Conservation (phyloP, 2,329 filamentous ascomycete species). For the Ascochyta viciae-villosae region DNA sequence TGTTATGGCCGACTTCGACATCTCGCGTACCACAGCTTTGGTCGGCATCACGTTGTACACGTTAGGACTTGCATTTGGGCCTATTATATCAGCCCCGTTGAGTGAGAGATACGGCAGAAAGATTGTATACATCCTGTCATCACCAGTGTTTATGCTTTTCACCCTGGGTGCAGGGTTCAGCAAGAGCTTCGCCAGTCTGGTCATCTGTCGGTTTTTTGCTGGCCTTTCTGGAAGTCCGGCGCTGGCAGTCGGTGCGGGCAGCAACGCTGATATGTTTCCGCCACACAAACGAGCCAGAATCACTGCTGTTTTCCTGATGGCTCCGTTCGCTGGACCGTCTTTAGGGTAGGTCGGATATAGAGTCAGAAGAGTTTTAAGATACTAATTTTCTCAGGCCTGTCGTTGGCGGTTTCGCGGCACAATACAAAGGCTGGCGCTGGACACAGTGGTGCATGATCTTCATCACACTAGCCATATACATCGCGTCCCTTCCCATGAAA, state of each 20-base stretch:
- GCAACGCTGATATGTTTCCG: constrained; percentile 50
- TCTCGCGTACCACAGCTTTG: constrained; percentile 64
- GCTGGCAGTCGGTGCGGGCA: constrained; percentile 53
- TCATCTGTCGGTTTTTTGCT: constrained; percentile 71
- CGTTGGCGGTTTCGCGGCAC: constrained; percentile 53
- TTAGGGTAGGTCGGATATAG: constrained; percentile 37
- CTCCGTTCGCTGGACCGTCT: constrained; percentile 51
- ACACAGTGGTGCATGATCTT: constrained; percentile 55
- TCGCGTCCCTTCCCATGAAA: constrained; percentile 52
- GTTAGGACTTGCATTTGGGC: constrained; percentile 66
- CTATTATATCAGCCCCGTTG: constrained; percentile 65
- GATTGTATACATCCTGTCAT: constrained; percentile 58
- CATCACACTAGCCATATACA: constrained; percentile 47
- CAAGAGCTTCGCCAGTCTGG: constrained; percentile 58
- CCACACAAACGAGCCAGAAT: constrained; percentile 43
- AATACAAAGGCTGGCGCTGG: constrained; percentile 57
- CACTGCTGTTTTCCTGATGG: constrained; percentile 49
- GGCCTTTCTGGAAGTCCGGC: constrained; percentile 71
- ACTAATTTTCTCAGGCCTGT: constrained; percentile 42
- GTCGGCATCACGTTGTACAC: constrained; percentile 67
- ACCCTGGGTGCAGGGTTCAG: constrained; percentile 63
- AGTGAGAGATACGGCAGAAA: constrained; percentile 66
- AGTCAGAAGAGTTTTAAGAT: neutral
- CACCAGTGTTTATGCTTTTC: constrained; percentile 62
- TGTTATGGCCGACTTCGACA: constrained; percentile 61